Evolutionary conservation across 768 basidiomycete genomes (phyloP), one percentile per base, ranked within the genome.

Genomic region (Pleurotus giganteus): DNA sequence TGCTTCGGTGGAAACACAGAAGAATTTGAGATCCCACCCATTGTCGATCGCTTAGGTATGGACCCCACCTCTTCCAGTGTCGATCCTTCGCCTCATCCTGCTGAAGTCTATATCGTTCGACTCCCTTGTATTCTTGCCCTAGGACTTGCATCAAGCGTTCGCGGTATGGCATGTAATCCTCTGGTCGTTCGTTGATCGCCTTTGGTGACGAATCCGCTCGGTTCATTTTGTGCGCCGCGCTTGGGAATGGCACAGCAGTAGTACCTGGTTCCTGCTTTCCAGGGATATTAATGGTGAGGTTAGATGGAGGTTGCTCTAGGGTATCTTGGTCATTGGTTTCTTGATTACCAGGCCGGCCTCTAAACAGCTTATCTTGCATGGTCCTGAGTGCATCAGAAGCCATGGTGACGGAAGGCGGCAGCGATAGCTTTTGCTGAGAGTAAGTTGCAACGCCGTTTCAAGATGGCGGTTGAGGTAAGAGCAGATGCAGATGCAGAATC

Each of bases 31-130:
- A 52, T 15, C n/a, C 60, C 58, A 93, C 96, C 97, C 97, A 99
- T 78, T 98, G 97, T 56, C 97, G 81, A 71, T 99, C 97, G 56
- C 88, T 88, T 50, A 99, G 81, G 74, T 99, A 99, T 13, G 97
- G 97, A 17, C 97, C 97, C 96, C 96, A 98, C 62, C 92, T 81
- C 73, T 98, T 98, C 97, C 97, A 99, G 70, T 98, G 95, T 47
- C 80, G 80, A 60, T 91, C 86, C 61, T 83, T 87, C 47, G 78
- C 75, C 55, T 81, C 85, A 60, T 94, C 91, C 63, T 98, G 89
- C 46, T 84, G 72, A n/a, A 99, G 82, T 46, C 95, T 83, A 69
- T 89, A 77, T 60, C 84, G 84, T 74, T 99, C 96, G 21, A 82
- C 83, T 11, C 91, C 89, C 47, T 85, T 80, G 68, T 95, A 98